Conservation (phyloP, 257 asterid genomes). For the Ophiorrhiza pumila region DNA sequence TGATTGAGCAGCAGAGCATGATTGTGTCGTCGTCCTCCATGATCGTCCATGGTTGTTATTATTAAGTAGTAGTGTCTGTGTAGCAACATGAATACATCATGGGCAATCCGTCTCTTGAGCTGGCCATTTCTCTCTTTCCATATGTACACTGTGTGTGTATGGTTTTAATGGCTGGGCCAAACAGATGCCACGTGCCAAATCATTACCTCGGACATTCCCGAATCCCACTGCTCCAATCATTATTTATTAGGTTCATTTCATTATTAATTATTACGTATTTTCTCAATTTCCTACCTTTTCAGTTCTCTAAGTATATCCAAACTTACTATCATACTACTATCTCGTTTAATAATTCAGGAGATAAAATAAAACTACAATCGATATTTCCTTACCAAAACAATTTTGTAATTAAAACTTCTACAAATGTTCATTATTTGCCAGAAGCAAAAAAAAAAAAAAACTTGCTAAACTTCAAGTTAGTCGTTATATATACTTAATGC, state of each 20-base stretch:
- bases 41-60: not conserved
- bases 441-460: too few species aligned
- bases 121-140: not conserved
- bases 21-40: slow-evolving; percentile 2
- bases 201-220: slow-evolving; percentile 1
- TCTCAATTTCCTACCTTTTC: too few species aligned
- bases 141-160: not conserved
- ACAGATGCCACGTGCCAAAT: slow-evolving; percentile 5
- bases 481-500: too few species aligned
- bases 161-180: not conserved
- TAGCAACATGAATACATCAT: too few species aligned
- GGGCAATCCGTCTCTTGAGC: slow-evolving; percentile 1
- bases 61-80: too few species aligned
- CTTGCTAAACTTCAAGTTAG: too few species aligned
- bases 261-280: too few species aligned
- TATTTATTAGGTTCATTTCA: not conserved
- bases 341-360: too few species aligned
- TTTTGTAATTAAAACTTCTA: not conserved
- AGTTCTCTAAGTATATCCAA: too few species aligned
- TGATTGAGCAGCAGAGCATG: not conserved
- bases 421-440: too few species aligned
- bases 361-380: too few species aligned
- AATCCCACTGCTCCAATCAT: slow-evolving; percentile 21
- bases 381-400: not conserved
- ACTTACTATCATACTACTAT: too few species aligned